Evolutionary conservation across 495 filamentous ascomycete genomes (phyloP), one percentile per base, ranked within the genome.

Genomic region (Patellaria atrata): DNA sequence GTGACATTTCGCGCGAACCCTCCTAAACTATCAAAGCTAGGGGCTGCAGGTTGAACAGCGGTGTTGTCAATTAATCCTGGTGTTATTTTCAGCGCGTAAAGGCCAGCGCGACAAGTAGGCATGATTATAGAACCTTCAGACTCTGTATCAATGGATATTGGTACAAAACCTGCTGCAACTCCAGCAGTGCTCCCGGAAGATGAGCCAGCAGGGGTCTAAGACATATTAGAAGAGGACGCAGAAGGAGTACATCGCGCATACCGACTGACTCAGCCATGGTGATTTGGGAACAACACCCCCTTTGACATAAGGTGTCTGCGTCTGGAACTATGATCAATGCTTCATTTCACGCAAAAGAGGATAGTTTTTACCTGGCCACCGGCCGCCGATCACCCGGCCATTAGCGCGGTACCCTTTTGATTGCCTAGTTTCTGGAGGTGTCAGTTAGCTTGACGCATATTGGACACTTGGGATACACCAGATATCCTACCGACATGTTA

Each of bases 201-300:
- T 3, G 35, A 37, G 13, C 35, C 35, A 10, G 23, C 35, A 4
- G 35, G 35, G 12, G 31, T 37, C 33, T 36, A 22, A n/a, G 16
- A 5, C 16, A 33, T 5, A 6, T 8, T 30, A 24, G 17, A 15
- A 7, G 13, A 7, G 13, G 6, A 12, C 6, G 12, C 13, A 12
- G 17, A 30, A 8, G 13, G 8, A 8, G 28, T 6, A 15, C 28
- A n/a, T n/a, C n/a, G n/a, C n/a, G n/a, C n/a, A n/a, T n/a, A n/a
- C n/a, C n/a, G n/a, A n/a, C n/a, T n/a, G n/a, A n/a, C n/a, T n/a
- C n/a, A n/a, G n/a, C n/a, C n/a, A n/a, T n/a, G n/a, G n/a, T n/a
- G n/a, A n/a, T n/a, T n/a, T n/a, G n/a, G n/a, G n/a, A n/a, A n/a
- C n/a, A n/a, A n/a, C n/a, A n/a, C n/a, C n/a, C n/a, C n/a, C n/a